Evolutionary conservation across 306 rosid genomes (phyloP), one percentile per base, ranked within the genome.

Genomic region (Prunus dulcis): DNA sequence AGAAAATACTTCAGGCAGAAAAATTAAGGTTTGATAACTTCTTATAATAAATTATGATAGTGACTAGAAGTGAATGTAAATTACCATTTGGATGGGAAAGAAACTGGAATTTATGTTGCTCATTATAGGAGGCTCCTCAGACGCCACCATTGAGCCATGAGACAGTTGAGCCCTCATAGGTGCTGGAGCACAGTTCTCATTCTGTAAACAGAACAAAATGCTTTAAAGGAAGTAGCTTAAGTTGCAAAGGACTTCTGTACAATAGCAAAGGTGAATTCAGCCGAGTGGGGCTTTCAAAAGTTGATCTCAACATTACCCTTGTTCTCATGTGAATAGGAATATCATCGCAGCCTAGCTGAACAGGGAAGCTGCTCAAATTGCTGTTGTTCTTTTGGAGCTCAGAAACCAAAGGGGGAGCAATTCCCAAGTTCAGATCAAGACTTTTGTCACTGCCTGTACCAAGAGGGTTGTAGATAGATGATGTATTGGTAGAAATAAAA

Each of bases 371-470:
- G n/a, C 70, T 84, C 30, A 51, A 62, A n/a, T 68, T 70, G 53
- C 58, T 74, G 64, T 69, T 86, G 61, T 80, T 86, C 79, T 65
- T 83, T 83, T 70, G 88, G 62, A 49, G 81, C 43, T 83, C 84
- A 28, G 87, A 64, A 65, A 72, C 60, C 69, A 82, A 84, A 55
- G 91, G 92, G 27, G 96, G 93, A 61, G 94, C 88, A 56, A 94
- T 85, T 23, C 90, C 97, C 87, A 94, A 85, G 79, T 87, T 92
- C 75, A 94, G 92, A 86, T 92, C 97, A 78, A 94, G 91, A 83
- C 62, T 84, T 52, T 78, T 94, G 76, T 83, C 72, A 64, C 67
- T 34, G 64, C 75, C 97, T 94, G 88, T 25, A 82, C 62, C 41
- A 61, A 69, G 57, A 41, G 17, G 23, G 49, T 71, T 8, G 51